Base-by-base conservation (phyloP, 2,329 filamentous ascomycete species). In the Ophiostoma perfectum region DNA sequence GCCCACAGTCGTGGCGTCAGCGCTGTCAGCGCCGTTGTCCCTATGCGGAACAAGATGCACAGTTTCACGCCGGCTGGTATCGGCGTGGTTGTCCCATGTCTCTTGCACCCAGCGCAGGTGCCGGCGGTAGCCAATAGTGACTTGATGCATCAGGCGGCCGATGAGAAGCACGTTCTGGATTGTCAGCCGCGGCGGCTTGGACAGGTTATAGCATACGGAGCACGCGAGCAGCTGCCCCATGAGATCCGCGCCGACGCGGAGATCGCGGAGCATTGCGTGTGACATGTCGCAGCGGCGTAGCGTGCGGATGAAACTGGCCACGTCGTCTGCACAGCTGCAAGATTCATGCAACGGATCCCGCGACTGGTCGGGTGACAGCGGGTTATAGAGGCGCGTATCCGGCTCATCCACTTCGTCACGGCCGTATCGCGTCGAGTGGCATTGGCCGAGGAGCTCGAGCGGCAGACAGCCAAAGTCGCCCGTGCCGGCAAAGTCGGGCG, bases 141-240 rank as follows among this genome's bases (percentile, higher is more conserved):
- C 65, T 18, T 69, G 65, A 60, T 58, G 18, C 58, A 65, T 64
- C 7, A 69, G 45, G 3, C 68, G 68, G 41, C 68, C 68, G 12
- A 69, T 67, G 18, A 69, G 47, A 6, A 69, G 60, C 4, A 69
- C 68, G 36, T 69, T 69, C 5, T 69, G 58, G 38, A 69, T 69
- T 4, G 68, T 69, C 4, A 69, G 60, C 27, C 68, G 65, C n/a
- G 68, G 68, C 14, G 68, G 58, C 47, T 69, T 66, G 9, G 42
- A 45, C 4, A 67, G 41, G 60, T 69, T 39, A 47, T 69, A 69
- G 60, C 68, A 69, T 11, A 60, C 55, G 14, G 65, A 27, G 14
- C 68, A 69, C 1, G 65, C 64, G 14, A 69, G n/a, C 5, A 69
- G 45, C 36, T 62, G 58, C n/a, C 47, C 60, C 27, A 69, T 41